Base-by-base conservation (phyloP, 331 rosid genomes). In the Acacia concinna region DNA sequence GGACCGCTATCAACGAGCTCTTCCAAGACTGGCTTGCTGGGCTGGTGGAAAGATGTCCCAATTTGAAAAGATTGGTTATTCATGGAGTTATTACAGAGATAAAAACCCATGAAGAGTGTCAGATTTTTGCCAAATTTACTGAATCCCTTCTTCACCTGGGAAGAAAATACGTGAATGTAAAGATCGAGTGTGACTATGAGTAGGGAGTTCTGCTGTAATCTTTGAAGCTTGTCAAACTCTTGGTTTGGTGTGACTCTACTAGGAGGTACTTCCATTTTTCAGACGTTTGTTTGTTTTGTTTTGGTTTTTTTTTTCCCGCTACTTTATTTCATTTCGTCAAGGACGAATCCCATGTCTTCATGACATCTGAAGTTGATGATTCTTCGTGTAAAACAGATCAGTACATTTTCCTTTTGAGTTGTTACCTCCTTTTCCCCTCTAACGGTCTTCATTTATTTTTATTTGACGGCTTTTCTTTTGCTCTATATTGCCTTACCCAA, bases 111-210 rank as follows among this genome's bases (percentile, higher is more conserved):
- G 88, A 84, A 79, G 88, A 86, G 74, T 82, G 84, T 60, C 86
- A 69, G 37, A 81, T 64, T 20, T 78, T 88, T 12, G 70, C 89
- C 49, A 74, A 63, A 17, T 84, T 84, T 75, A 46, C 88, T 30
- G 79, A 85, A 56, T 77, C 78, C 74, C 79, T 88, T 68, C 21
- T 86, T 66, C 80, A 81, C 21, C 82, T 88, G 49, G 85, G 82
- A 73, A 88, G 86, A 80, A 90, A 86, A 78, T 79, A 91, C 71
- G 49, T 80, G 46, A 87, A 85, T 54, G 78, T 93, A 35, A 86
- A 86, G 82, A 52, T 91, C 83, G 82, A 81, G 71, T 88, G 89
- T 69, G 85, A 84, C 21, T 91, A 83, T 57, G 96, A 90, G 66
- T 91, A 89, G 84, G 38, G 73, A 43, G 34, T 66, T 68, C 52